Conservation (phyloP, 306 rosid genomes). For the Lupinus albus region DNA sequence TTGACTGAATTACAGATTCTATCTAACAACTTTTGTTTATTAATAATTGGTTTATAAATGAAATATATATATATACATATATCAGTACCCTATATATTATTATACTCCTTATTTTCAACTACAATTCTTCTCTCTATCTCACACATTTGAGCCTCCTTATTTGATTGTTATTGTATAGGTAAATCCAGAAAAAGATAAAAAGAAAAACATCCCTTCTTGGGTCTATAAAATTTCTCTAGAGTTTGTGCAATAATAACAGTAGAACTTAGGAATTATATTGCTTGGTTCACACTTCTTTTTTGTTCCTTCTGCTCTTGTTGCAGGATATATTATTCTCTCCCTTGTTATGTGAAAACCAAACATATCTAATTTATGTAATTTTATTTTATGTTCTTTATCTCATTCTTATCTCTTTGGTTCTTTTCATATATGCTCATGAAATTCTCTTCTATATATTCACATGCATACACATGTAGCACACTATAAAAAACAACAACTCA, state of each 20-base stretch:
- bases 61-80: too few relatives aligned
- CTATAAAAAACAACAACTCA: neutral
- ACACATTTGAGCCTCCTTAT: conserved; percentile 3
- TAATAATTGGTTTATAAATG: too few relatives aligned
- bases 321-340: conserved; percentile 51
- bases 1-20: too few relatives aligned
- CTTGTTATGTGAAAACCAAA: conserved; percentile 43
- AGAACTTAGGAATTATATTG: conserved; percentile 51
- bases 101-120: conserved; percentile 37
- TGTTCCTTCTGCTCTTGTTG: conserved; percentile 57
- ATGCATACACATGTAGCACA: conserved; percentile 29
- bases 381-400: conserved; percentile 18
- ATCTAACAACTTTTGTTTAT: too few relatives aligned
- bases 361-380: conserved; percentile 43
- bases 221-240: conserved; percentile 53
- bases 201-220: conserved; percentile 60
- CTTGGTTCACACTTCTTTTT: conserved; percentile 47
- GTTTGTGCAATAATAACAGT: conserved; percentile 33
- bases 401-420: conserved; percentile 34
- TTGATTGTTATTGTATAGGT: conserved; percentile 42
- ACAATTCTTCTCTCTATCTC: conserved; percentile 35
- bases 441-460: conserved; percentile 48
- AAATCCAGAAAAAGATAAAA: conserved; percentile 23
- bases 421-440: conserved; percentile 36
- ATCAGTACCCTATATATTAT: conserved; percentile 40